phyloP scores from a whole-genome alignment of 2,329 filamentous ascomycete genomes.

The Apiospora marii region DNA sequence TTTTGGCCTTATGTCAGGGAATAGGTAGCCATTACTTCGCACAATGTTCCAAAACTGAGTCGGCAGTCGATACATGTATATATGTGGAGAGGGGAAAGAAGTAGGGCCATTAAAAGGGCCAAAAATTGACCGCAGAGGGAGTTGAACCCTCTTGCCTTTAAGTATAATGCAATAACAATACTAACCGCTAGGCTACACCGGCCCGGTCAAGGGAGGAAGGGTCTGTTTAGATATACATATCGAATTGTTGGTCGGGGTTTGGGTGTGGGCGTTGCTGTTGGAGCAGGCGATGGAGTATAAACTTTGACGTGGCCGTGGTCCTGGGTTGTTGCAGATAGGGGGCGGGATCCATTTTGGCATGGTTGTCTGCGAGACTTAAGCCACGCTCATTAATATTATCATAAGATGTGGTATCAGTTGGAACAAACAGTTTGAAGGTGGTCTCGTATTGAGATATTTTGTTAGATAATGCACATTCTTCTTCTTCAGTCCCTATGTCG shows the following conservation, averaged over 20 bases:
- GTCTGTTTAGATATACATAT: not conserved
- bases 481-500: not conserved
- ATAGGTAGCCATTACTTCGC: too few relatives aligned
- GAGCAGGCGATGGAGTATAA: not conserved
- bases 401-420: not conserved
- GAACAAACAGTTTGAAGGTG: too few relatives aligned
- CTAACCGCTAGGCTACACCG: slow-evolving; percentile 1
- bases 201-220: not conserved
- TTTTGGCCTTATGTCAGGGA: too few relatives aligned
- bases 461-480: not conserved
- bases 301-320: not conserved
- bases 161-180: not conserved
- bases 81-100: not conserved
- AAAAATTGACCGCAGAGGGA: slow-evolving; percentile 3
- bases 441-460: too few relatives aligned
- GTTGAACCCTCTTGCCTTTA: slow-evolving; percentile 15
- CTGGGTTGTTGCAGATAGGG: not conserved
- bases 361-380: not conserved
- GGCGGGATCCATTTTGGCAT: not conserved
- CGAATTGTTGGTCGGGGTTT: not conserved
- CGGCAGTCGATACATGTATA: not conserved
- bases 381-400: too few relatives aligned
- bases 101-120: not conserved
- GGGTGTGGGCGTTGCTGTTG: not conserved
- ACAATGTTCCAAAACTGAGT: not conserved